These are phyloP conservation scores for Phycomyces nitens DNA, from an alignment of 192 early-diverging fungal genomes.

Conservation along the genomic window DNA sequence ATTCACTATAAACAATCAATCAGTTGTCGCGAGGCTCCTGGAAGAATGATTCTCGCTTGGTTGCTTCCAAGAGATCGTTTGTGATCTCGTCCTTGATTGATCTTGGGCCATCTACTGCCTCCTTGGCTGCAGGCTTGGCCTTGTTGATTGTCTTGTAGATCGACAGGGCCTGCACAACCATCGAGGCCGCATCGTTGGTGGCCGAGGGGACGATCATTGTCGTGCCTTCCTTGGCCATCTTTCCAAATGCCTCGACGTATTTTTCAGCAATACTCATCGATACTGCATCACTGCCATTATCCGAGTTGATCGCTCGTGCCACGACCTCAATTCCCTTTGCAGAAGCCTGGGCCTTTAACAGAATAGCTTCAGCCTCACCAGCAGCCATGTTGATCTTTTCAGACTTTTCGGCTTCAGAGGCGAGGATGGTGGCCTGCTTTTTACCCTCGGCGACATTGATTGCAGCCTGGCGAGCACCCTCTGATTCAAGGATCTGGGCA, in stretches of 20 bases:
- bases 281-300: constrained; percentile 77
- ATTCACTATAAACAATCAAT: no score
- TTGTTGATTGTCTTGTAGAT: constrained; percentile 51
- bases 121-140: constrained; percentile 16
- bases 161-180: constrained; percentile 80
- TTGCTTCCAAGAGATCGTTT: constrained; percentile 25
- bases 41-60: constrained; percentile 14
- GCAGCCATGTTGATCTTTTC: constrained; percentile 89
- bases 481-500: constrained; percentile 89
- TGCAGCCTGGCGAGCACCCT: constrained; percentile 83
- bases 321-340: constrained; percentile 78
- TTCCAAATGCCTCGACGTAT: constrained; percentile 92
- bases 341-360: constrained; percentile 77
- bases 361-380: constrained; percentile 88
- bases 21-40: constrained; percentile 15
- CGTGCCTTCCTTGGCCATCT: constrained; percentile 88
- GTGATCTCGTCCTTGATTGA: constrained; percentile 30
- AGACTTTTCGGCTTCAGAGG: constrained; percentile 88
- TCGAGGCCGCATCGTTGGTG: constrained; percentile 76
- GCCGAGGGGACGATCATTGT: constrained; percentile 86
- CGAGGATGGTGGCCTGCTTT: constrained; percentile 88
- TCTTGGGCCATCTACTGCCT: neutral
- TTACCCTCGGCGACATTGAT: constrained; percentile 97
- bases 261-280: constrained; percentile 91
- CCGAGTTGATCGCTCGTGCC: constrained; percentile 67